Evolutionary conservation across 2,329 filamentous ascomycete species (phyloP), one percentile per base, ranked within the genome.

Genomic region (Cladosporium sp.): DNA sequence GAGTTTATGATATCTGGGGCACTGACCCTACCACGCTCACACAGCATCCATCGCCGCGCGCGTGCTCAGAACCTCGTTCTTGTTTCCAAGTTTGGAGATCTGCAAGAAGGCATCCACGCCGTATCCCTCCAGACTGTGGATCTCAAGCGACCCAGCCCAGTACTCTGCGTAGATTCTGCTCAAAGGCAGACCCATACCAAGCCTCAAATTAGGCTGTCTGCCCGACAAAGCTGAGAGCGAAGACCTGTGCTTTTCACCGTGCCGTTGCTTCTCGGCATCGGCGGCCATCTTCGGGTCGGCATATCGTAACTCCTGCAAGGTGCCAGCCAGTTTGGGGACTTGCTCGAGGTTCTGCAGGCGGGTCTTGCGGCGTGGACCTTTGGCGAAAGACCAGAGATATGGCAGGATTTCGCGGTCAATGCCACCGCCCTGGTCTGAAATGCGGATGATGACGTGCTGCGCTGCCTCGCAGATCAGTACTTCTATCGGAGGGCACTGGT

Each of bases 91-190:
- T 68, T 95, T 95, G 4, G 89, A 95, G 54, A 99, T 96, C 66
- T 97, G 91, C 56, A 99, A 72, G 64, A 99, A 99, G 0, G 88
- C 91, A 72, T 99, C 93, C 6, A 95, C 89, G 12, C 93, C 93
- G 66, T 96, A 97, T 1, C 93, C 95, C 65, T 96, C 92, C 7
- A 99, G 73, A 63, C 88, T 96, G 67, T 97, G 92, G 52, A 97
- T 70, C 62, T 96, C 88, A 7, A 99, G 73, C 61, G 82, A 93
- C 19, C 93, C 93, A 2, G 93, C 93, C 93, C 93, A 99, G 69
- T 97, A 97, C 70, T 97, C 92, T 22, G 92, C 90, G 69, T 97
- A 99, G 2, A 97, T 88, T 55, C 89, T 82, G 62, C 91, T 96
- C 72, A 99, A 84, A 0, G 93, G 93, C 45, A 99, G 71, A 1